A percentile compares a stretch with the other conserved stretches of the same genome.
These are phyloP conservation scores for Royoungia palumana DNA, from an alignment of 768 basidiomycete genomes.

Conservation along the genomic window DNA sequence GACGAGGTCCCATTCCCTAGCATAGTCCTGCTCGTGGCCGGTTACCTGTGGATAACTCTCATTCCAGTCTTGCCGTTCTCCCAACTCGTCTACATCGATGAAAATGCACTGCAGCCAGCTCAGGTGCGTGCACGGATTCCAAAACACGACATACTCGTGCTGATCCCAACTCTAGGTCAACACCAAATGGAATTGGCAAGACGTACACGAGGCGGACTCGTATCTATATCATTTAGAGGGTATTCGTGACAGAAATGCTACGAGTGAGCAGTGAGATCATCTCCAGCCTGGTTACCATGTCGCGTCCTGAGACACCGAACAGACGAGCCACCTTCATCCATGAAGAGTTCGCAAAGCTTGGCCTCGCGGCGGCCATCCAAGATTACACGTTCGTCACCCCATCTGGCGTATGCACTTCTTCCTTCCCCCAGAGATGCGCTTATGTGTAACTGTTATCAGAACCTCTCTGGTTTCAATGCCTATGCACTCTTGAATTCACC, in stretches of 20 bases:
- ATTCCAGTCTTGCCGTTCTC: conserved; percentile 68
- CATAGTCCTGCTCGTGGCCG: conserved; percentile 52
- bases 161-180: conserved; percentile 60
- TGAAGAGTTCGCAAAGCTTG: conserved; percentile 68
- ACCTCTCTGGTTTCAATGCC: conserved; percentile 65
- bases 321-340: conserved; percentile 67
- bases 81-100: conserved; percentile 79
- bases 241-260: conserved; percentile 59
- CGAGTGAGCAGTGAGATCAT: conserved; percentile 64
- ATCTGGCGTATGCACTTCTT: conserved; percentile 40
- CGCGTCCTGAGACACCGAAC: neutral
- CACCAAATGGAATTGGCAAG: conserved; percentile 88
- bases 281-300: neutral
- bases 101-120: conserved; percentile 92
- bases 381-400: conserved; percentile 56
- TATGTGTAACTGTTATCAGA: conserved; percentile 36
- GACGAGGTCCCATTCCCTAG: conserved; percentile 34
- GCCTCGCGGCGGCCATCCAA: conserved; percentile 69
- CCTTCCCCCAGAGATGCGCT: neutral
- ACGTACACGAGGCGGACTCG: conserved; percentile 84
- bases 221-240: conserved; percentile 69
- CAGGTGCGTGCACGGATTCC: conserved; percentile 51
- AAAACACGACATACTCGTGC: neutral
- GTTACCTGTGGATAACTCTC: conserved; percentile 81
- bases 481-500: conserved; percentile 83